Evolutionary conservation across 257 asterid genomes (phyloP).

Genomic region (Solanum tacnaense): DNA sequence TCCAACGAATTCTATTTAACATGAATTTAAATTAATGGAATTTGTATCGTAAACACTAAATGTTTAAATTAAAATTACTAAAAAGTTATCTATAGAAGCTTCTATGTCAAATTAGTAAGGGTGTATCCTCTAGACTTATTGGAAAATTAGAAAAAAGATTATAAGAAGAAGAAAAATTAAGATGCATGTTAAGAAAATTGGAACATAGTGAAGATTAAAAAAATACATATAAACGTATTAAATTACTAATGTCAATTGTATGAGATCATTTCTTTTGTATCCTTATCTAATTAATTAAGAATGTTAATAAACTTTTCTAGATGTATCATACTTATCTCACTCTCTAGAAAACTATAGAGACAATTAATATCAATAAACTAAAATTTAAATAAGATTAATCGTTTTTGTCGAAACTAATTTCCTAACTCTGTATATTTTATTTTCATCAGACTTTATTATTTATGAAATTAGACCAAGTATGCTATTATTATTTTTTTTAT

Average conservation of each 20-base stretch:
- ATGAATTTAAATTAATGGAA: neutral
- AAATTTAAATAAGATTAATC: neutral
- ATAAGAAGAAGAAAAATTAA: neutral
- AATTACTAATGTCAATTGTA: neutral
- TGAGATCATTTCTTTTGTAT: neutral
- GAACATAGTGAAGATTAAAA: neutral
- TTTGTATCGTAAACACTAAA: neutral
- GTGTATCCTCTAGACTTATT: neutral
- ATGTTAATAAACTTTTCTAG: no score
- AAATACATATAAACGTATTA: neutral
- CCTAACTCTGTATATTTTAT: neutral
- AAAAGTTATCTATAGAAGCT: neutral
- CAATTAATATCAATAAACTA: neutral
- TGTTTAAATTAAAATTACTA: neutral
- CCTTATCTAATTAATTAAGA: neutral
- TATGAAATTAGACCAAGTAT: neutral
- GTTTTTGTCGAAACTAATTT: neutral
- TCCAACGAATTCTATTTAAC: accelerated
- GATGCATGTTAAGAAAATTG: neutral
- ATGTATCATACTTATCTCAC: no score
- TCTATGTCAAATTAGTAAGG: neutral
- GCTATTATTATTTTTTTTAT: neutral
- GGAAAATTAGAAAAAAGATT: neutral
- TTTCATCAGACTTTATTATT: neutral
- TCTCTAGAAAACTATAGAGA: neutral